Conservation (phyloP, 78 protist species). For the Polysphondylium violaceum region DNA sequence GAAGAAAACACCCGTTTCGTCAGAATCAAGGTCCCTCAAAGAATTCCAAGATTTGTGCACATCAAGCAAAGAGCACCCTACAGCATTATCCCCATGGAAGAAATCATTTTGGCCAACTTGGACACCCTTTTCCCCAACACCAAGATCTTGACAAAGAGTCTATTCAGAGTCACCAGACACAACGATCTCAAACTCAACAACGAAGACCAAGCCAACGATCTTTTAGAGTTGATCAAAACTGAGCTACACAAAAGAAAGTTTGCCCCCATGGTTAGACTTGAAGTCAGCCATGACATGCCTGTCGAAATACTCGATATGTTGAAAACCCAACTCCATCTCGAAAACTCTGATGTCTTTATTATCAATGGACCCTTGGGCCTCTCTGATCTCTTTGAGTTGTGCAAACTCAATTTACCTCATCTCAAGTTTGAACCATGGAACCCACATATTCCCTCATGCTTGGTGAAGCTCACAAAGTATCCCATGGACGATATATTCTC, state of each 20-base stretch:
- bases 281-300: conserved; percentile 44
- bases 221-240: conserved; percentile 62
- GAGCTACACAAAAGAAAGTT: conserved; percentile 65
- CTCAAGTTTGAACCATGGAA: conserved; percentile 70
- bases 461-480: conserved; percentile 9
- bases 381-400: conserved; percentile 54
- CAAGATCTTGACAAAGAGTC: conserved; percentile 16
- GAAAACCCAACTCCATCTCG: conserved; percentile 36
- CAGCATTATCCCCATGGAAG: conserved; percentile 58
- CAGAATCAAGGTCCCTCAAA: conserved; percentile 49
- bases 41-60: conserved; percentile 66
- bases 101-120: conserved; percentile 54
- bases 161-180: conserved; percentile 77
- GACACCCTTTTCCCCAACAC: conserved; percentile 68
- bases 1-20: conserved; percentile 59
- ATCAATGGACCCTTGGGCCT: conserved; percentile 71
- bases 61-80: conserved; percentile 59
- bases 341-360: conserved; percentile 35
- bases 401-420: conserved; percentile 62
- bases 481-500: conserved; percentile 41
- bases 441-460: conserved; percentile 59
- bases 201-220: conserved; percentile 73
- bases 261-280: conserved; percentile 77
- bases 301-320: conserved; percentile 65
- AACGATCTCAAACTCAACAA: conserved; percentile 29